Conservation (phyloP, 2,329 filamentous ascomycete genomes). For the Aureobasidium leucospermi region DNA sequence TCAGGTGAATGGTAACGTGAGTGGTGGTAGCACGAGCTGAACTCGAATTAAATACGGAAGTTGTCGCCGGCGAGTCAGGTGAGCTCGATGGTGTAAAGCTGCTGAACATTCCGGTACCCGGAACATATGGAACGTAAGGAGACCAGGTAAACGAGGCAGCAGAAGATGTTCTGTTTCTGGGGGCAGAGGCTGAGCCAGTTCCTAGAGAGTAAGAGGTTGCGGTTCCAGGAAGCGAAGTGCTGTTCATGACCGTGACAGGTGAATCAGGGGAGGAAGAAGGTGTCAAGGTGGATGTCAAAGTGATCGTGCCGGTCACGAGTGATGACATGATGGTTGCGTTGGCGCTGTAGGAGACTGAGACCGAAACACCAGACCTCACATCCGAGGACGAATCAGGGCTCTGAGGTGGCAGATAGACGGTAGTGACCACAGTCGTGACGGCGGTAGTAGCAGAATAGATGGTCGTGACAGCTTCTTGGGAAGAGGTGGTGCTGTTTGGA, state of each 20-base stretch:
- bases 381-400: neutral
- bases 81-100: constrained; percentile 3
- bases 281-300: constrained; percentile 15
- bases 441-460: constrained; percentile 7
- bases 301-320: constrained; percentile 3
- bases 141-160: neutral
- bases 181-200: neutral
- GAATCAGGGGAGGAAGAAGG: constrained; percentile 26
- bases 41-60: neutral
- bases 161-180: neutral
- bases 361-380: neutral
- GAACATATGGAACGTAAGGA: neutral
- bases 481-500: neutral
- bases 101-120: neutral
- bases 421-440: constrained; percentile 11
- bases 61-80: neutral
- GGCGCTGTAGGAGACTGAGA: neutral
- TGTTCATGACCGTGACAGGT: constrained; percentile 17
- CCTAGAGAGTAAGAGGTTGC: constrained; percentile 12
- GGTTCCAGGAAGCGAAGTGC: constrained; percentile 13
- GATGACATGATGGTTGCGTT: constrained; percentile 11
- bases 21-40: neutral
- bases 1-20: neutral
- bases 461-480: neutral
- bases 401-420: neutral